Conservation (phyloP, 371 early-diverging fungal genomes). For the Mucor indicus region DNA sequence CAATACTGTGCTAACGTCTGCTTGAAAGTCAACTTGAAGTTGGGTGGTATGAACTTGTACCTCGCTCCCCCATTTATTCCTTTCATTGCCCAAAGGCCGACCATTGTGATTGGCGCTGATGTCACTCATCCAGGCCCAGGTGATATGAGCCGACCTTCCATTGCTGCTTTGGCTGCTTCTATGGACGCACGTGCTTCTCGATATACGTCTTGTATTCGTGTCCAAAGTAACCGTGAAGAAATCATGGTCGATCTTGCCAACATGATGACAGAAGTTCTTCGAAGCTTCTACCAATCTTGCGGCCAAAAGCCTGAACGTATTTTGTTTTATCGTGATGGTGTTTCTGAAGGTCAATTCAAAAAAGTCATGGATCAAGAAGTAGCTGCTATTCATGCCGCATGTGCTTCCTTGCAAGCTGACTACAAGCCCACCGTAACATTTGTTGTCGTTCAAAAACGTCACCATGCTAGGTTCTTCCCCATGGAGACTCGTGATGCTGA, state of each 20-base stretch:
- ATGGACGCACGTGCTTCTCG: conserved; percentile 80
- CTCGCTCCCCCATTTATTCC: conserved; percentile 22
- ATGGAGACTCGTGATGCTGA: conserved; percentile 47
- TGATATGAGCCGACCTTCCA: conserved; percentile 66
- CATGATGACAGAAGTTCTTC: conserved; percentile 79
- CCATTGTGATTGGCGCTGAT: conserved; percentile 92
- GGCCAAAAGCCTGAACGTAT: conserved; percentile 78
- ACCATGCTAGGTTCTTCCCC: conserved; percentile 91
- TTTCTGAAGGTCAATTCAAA: conserved; percentile 86
- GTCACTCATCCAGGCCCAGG: conserved; percentile 85
- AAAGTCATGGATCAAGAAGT: conserved; percentile 77
- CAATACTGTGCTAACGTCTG: conserved; percentile 73
- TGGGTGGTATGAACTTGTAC: conserved; percentile 73
- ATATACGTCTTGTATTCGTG: conserved; percentile 74
- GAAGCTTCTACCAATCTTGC: conserved; percentile 68
- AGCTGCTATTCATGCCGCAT: conserved; percentile 73
- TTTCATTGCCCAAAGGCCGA: conserved; percentile 62
- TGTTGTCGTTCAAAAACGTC: conserved; percentile 92
- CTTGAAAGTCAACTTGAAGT: conserved; percentile 80
- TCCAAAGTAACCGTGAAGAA: conserved; percentile 81
- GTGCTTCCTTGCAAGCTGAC: conserved; percentile 52
- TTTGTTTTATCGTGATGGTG: conserved; percentile 90
- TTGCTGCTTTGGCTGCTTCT: conserved; percentile 63
- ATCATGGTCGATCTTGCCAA: conserved; percentile 77
- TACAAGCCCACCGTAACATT: conserved; percentile 87